Base-by-base conservation (phyloP, 2,329 filamentous ascomycete genomes). In the Penicillium sp. region DNA sequence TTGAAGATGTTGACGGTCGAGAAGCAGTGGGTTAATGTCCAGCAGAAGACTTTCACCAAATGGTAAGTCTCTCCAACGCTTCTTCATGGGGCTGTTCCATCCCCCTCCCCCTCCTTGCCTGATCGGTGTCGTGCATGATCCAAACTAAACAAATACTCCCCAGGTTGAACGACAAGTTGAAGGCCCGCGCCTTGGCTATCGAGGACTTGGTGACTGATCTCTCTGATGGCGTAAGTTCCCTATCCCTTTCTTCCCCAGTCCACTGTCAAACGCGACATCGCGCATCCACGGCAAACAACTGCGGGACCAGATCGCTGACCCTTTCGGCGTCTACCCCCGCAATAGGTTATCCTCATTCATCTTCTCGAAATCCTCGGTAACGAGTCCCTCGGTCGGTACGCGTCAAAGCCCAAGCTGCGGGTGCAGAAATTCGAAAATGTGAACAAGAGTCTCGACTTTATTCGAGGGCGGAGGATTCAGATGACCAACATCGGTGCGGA, bases 41-140 rank as follows among this genome's bases (percentile, higher is more conserved):
- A 98, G 83, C 91, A 98, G 80, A 99, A 98, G 86, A 99, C 95
- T 30, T 99, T 99, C 80, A 97, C 93, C 62, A 99, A 98, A 91
- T 99, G 95, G 90, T 91, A 54, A 9, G 70, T 66, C 30, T 45
- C 26, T 37, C 28, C n/a, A 22, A 8, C n/a, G 38, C 61, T 30
- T 56, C 19, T 15, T 17, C 19, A 19, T 8, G 30, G 35, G 22
- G 10, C 51, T 40, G 28, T 53, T 47, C 35, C 44, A 26, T 54
- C 37, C 49, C 33, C 56, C 37, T 49, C 30, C 47, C 28, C 51
- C 37, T 40, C 38, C 22, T 51, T 24, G 55, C 51, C 53, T 54
- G 13, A 15, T 19, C 38, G 53, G 24, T 15, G 33, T 30, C 26
- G 38, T 40, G 53, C 53, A 42, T 42, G 28, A 15, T 49, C 35